Evolutionary conservation across 1,284 basidiomycete species (phyloP).

Genomic region (Microbotryomycetes sp.): DNA sequence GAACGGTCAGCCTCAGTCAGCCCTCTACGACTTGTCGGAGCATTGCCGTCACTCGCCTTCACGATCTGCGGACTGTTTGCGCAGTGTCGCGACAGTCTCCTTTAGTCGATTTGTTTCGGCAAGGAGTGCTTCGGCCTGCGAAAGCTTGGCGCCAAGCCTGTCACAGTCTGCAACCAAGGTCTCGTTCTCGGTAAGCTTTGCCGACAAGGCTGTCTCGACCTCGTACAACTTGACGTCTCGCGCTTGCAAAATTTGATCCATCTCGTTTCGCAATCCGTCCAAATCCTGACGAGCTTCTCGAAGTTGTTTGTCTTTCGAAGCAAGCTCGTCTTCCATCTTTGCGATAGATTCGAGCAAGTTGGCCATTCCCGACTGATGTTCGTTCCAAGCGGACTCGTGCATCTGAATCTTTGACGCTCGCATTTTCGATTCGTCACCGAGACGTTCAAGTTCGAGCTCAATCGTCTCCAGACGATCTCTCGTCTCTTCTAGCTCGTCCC

Average conservation of each 20-base stretch:
- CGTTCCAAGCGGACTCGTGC: constrained; percentile 1
- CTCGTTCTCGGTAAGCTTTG: constrained; percentile 5
- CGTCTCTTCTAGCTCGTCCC: constrained; percentile 16
- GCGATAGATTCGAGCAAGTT: constrained; percentile 11
- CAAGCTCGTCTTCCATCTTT: constrained; percentile 6
- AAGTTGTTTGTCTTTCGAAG: not conserved
- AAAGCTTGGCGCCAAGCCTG: not conserved
- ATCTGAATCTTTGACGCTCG: constrained; percentile 7
- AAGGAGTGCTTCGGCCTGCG: constrained; percentile 2
- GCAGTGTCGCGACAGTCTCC: constrained; percentile 13
- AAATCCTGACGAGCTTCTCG: not conserved
- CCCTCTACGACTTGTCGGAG: too few relatives aligned
- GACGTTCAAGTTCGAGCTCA: constrained; percentile 3
- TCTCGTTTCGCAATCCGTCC: not conserved
- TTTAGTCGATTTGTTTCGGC: constrained; percentile 7
- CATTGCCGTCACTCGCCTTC: constrained; percentile 26
- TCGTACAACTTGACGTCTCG: constrained; percentile 13
- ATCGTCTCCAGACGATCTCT: not conserved
- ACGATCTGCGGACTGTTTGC: constrained; percentile 22
- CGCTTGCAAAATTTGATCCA: constrained; percentile 9
- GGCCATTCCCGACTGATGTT: constrained; percentile 3
- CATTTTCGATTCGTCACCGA: not conserved
- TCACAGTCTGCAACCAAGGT: constrained; percentile 8
- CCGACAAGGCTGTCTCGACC: constrained; percentile 4
- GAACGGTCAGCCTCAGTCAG: too few relatives aligned